These are phyloP conservation scores for Helotiales sp. DNA, from an alignment of 2,329 filamentous ascomycete genomes.

Conservation along the genomic window DNA sequence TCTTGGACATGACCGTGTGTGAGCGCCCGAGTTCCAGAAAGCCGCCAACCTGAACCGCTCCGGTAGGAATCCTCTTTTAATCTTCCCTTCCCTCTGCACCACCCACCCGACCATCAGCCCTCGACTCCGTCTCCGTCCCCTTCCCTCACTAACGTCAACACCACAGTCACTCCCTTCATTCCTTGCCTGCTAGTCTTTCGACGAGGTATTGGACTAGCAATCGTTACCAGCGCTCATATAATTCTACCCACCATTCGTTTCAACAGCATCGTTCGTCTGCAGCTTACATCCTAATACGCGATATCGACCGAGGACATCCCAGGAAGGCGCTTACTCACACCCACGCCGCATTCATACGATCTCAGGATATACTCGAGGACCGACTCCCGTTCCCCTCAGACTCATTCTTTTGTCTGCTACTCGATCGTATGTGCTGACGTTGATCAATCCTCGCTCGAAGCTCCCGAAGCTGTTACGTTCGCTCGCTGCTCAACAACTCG, in stretches of 20 bases:
- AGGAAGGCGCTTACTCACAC: constrained; percentile 6
- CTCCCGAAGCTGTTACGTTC: constrained; percentile 1
- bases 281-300: constrained; percentile 11
- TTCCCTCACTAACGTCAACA: constrained; percentile 7
- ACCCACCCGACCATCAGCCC: constrained; percentile 10
- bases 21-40: constrained; percentile 21
- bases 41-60: constrained; percentile 25
- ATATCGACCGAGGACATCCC: constrained; percentile 3
- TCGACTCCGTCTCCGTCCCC: constrained; percentile 6
- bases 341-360: background rate
- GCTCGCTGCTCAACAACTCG: background rate
- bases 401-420: constrained; percentile 21
- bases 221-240: constrained; percentile 13
- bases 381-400: background rate
- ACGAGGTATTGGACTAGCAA: constrained; percentile 16
- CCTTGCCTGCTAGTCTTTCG: constrained; percentile 18
- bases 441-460: background rate
- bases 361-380: background rate
- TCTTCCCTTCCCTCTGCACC: constrained; percentile 1
- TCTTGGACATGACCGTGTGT: constrained; percentile 12
- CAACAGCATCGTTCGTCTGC: background rate
- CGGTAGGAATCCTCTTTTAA: constrained; percentile 1
- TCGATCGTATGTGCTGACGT: constrained; percentile 4
- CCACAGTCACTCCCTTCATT: constrained; percentile 25
- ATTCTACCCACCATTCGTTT: constrained; percentile 14